Evolutionary conservation across 73 alveolate species (phyloP).

Genomic region (Loxodes magnus): DNA sequence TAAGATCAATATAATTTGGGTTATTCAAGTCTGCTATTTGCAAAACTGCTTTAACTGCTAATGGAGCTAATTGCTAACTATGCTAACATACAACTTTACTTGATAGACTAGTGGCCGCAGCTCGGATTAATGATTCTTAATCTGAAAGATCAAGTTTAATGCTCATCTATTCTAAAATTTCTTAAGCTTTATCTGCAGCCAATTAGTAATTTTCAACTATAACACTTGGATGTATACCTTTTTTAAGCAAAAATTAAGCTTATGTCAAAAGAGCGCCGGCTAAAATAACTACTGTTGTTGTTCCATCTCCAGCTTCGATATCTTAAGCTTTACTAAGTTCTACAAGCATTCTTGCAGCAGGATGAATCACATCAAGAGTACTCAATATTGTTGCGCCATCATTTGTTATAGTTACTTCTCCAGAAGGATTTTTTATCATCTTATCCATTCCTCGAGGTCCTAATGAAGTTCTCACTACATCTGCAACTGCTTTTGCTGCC

Average conservation of each 20-base stretch:
- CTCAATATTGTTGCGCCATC: slow-evolving; percentile 99
- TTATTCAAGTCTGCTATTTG: slow-evolving; percentile 56
- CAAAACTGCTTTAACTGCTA: slow-evolving; percentile 98
- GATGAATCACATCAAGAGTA: slow-evolving; percentile 97
- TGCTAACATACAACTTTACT: slow-evolving; percentile 90
- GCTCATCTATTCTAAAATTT: slow-evolving; percentile 67
- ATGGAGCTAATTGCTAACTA: slow-evolving; percentile 92
- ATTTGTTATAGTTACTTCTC: slow-evolving; percentile 95
- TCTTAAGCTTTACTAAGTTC: slow-evolving; percentile 99
- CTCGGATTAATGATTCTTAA: slow-evolving; percentile 82
- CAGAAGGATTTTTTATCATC: slow-evolving; percentile 83
- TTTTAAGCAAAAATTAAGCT: slow-evolving; percentile 81
- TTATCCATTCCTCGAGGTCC: slow-evolving; percentile 99
- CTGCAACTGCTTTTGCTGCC: slow-evolving; percentile 32
- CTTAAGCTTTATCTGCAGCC: slow-evolving; percentile 77
- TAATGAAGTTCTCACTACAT: slow-evolving; percentile 58
- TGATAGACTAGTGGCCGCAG: slow-evolving; percentile 90
- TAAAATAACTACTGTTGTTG: slow-evolving; percentile 98
- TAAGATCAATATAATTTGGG: slow-evolving; percentile 89
- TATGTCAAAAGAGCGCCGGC: slow-evolving; percentile 97
- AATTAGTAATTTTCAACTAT: slow-evolving; percentile 87
- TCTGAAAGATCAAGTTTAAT: slow-evolving; percentile 76
- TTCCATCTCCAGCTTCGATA: slow-evolving; percentile 99
- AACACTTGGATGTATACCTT: slow-evolving; percentile 95
- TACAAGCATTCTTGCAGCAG: slow-evolving; percentile 99